A percentile compares a stretch with the other conserved stretches of the same genome.
Conservation (phyloP, 139 green algal genomes). For the Deuterostichococcus epilithicus region DNA sequence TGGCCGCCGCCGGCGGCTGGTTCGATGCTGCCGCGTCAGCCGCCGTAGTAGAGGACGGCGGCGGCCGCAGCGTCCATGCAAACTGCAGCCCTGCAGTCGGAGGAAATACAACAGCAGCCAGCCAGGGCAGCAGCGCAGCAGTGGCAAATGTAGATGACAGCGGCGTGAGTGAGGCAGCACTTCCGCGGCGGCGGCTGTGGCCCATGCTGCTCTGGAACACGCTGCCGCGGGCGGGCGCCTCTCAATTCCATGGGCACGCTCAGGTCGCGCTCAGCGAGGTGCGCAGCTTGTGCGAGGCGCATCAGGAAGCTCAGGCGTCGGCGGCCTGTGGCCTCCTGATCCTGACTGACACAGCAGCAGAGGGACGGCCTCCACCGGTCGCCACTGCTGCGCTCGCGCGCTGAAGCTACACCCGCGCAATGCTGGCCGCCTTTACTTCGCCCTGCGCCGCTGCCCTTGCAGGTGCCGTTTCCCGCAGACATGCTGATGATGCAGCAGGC, state of each 20-base stretch:
- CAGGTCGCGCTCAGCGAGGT: slow-evolving; percentile 49
- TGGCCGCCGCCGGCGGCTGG: slow-evolving; percentile 51
- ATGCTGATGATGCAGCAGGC: slow-evolving; percentile 4
- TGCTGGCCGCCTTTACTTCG: not conserved
- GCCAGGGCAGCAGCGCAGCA: not conserved
- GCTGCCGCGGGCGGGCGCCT: slow-evolving; percentile 42
- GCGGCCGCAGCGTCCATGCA: not conserved
- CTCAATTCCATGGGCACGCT: slow-evolving; percentile 61
- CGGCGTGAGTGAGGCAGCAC: no score
- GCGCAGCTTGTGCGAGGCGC: slow-evolving; percentile 23
- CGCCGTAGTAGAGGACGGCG: not conserved
- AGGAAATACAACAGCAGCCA: not conserved
- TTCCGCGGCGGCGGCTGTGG: not conserved
- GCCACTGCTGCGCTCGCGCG: not conserved
- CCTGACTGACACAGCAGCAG: no score
- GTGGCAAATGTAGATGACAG: not conserved
- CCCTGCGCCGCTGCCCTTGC: no score
- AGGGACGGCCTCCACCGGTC: not conserved
- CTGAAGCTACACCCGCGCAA: not conserved
- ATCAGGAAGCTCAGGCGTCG: slow-evolving; percentile 17
- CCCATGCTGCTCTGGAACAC: slow-evolving; percentile 75
- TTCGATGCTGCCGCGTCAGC: slow-evolving; percentile 24
- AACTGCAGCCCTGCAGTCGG: no score
- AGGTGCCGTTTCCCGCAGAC: slow-evolving; percentile 22
- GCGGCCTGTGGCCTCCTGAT: no score